phyloP scores from a whole-genome alignment of 768 basidiomycete genomes.

The Daedalea quercina region DNA sequence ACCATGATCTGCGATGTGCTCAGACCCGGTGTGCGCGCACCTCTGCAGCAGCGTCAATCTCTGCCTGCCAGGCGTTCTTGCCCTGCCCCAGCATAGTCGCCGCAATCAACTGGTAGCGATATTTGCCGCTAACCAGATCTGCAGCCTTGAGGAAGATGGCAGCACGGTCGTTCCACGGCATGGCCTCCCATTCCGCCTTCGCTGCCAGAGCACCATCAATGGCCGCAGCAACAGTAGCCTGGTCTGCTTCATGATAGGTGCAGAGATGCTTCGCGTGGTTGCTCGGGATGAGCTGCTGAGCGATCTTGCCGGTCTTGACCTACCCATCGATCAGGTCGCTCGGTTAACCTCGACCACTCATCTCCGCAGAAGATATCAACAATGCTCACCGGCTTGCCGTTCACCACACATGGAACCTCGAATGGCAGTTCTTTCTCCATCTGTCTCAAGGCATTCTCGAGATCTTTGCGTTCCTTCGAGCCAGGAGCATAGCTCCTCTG shows the following conservation, averaged over 20 bases:
- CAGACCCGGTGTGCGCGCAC: constrained; percentile 33
- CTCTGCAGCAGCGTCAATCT: constrained; percentile 99
- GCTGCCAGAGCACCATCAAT: constrained; percentile 86
- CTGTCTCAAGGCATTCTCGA: constrained; percentile 67
- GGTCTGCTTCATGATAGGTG: constrained; percentile 84
- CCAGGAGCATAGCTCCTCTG: constrained; percentile 76
- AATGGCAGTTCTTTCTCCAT: constrained; percentile 84
- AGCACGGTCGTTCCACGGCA: constrained; percentile 96
- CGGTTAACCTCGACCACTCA: neutral
- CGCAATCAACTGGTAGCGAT: constrained; percentile 90
- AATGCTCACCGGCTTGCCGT: constrained; percentile 70
- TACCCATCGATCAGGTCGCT: constrained; percentile 21
- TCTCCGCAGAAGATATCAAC: neutral
- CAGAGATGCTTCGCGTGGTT: constrained; percentile 80
- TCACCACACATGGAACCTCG: constrained; percentile 89
- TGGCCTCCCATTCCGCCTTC: constrained; percentile 83
- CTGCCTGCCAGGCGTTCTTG: constrained; percentile 99
- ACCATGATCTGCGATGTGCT: neutral
- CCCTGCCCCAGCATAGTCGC: constrained; percentile 98
- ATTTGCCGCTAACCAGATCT: constrained; percentile 92
- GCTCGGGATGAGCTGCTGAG: constrained; percentile 79
- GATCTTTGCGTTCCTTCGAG: constrained; percentile 65
- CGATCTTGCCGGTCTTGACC: constrained; percentile 77
- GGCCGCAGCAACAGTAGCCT: constrained; percentile 64
- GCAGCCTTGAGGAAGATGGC: constrained; percentile 98